phyloP scores from a whole-genome alignment of 257 asterid species.

The Solanum infundibuliforme region DNA sequence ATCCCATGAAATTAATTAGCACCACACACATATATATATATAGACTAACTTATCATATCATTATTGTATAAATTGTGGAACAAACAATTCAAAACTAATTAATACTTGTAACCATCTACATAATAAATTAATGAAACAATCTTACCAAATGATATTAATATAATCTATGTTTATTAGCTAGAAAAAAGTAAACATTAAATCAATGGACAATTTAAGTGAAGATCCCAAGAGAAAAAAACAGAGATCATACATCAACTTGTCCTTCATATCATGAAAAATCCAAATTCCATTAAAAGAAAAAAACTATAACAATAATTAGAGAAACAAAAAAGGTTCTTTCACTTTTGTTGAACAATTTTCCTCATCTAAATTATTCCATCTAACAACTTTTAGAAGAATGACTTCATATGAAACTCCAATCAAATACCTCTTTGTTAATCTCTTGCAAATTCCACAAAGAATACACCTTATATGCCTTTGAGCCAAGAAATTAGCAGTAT shows the following conservation, averaged over 20 bases:
- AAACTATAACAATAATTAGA: constrained; percentile 1
- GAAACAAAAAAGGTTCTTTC: constrained; percentile 23
- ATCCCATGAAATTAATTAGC: background rate
- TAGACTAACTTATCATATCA: too few relatives aligned
- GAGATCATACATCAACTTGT: background rate
- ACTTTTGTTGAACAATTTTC: background rate
- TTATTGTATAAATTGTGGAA: background rate
- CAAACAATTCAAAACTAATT: background rate
- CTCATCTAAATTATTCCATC: background rate
- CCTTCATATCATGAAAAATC: background rate
- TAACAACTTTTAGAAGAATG: constrained; percentile 8
- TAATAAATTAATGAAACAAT: too few relatives aligned
- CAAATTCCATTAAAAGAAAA: background rate
- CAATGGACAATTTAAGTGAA: background rate
- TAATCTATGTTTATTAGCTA: background rate
- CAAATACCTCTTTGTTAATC: constrained; percentile 20
- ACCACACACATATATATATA: background rate
- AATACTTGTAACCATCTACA: too few relatives aligned
- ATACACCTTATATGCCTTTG: constrained; percentile 32
- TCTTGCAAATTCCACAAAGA: constrained; percentile 20
- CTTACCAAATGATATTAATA: too few relatives aligned
- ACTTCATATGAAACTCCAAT: constrained; percentile 20
- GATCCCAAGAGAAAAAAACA: background rate
- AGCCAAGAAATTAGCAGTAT: constrained; percentile 35
- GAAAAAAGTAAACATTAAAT: too few relatives aligned